Evolutionary conservation across 2,329 filamentous ascomycete species (phyloP), one percentile per base, ranked within the genome.

Genomic region (Arthrinium phaeospermum): DNA sequence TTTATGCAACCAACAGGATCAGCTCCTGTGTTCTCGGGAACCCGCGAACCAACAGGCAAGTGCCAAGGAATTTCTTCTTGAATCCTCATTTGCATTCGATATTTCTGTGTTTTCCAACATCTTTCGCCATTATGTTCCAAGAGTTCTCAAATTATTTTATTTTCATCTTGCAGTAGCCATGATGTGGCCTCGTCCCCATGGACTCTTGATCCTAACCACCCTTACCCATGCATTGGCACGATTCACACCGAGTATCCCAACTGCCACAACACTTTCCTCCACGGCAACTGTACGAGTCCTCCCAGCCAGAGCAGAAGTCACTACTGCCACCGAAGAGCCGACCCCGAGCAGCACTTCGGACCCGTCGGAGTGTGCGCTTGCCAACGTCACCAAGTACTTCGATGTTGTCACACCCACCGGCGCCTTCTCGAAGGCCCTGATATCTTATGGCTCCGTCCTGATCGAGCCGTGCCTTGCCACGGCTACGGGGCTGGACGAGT

Each of bases 321-420:
- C 49, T 12, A 51, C 49, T 27, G n/a, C n/a, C 10, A 51, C 49
- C 13, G 49, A 51, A 4, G n/a, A 27, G 49, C n/a, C 49, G 49
- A 27, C 27, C n/a, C 61, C 61, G 3, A 67, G 30, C 8, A 51
- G 19, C 37, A 27, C 70, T 10, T 14, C 34, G 14, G 71, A 73
- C 44, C 72, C 72, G 10, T 72, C 47, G 71, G 61, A 73, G 37
- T 73, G 71, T 51, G 57, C 41, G 37, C 57, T 49, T 30, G 19
- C 68, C 37, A 72, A 73, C 49, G 37, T 73, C 19, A 49, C 72
- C 1, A 57, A 72, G 30, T 72, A 71, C 44, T 73, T 73, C 14
- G 34, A 72, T 47, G 57, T 70, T 5, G 47, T 71, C 16, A 68
- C 68, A 71, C 72, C 72, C 24, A 67, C 71, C 2, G 68, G 68